phyloP scores from a whole-genome alignment of 192 early-diverging fungal species.

The Allomyces javanicus region DNA sequence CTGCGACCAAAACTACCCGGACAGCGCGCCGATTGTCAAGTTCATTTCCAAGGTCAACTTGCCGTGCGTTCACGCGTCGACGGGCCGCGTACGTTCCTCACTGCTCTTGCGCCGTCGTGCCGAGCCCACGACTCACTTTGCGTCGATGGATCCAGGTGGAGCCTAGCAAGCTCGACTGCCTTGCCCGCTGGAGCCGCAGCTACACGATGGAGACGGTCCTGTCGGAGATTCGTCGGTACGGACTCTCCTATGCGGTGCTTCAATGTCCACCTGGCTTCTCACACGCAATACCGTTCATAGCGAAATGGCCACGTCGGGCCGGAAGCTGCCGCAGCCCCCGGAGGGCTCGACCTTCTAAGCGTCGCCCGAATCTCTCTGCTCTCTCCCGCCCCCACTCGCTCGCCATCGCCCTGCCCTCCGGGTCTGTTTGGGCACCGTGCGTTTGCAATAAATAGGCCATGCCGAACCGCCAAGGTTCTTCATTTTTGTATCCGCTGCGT shows the following conservation, averaged over 20 bases:
- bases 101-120: not conserved
- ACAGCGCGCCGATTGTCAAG: conserved; percentile 48
- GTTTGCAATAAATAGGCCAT: no score
- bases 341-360: conserved; percentile 51
- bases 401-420: no score
- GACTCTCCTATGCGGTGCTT: no score
- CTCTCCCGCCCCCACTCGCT: no score
- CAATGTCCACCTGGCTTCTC: no score
- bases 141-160: conserved; percentile 33
- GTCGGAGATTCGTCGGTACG: conserved; percentile 56
- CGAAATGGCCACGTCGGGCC: conserved; percentile 69
- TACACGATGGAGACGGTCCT: conserved; percentile 66
- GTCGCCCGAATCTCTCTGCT: no score
- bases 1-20: conserved; percentile 76
- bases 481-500: no score
- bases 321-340: conserved; percentile 71
- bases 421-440: no score
- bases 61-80: conserved; percentile 61
- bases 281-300: conserved; percentile 10
- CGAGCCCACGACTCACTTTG: not conserved
- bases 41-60: conserved; percentile 76
- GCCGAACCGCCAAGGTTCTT: no score
- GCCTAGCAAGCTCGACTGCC: conserved; percentile 32
- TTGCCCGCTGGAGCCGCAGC: conserved; percentile 66
- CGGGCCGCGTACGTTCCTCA: conserved; percentile 36